Evolutionary conservation across 129 eudicot species (phyloP).

Genomic region (Ambrosia artemisiifolia): DNA sequence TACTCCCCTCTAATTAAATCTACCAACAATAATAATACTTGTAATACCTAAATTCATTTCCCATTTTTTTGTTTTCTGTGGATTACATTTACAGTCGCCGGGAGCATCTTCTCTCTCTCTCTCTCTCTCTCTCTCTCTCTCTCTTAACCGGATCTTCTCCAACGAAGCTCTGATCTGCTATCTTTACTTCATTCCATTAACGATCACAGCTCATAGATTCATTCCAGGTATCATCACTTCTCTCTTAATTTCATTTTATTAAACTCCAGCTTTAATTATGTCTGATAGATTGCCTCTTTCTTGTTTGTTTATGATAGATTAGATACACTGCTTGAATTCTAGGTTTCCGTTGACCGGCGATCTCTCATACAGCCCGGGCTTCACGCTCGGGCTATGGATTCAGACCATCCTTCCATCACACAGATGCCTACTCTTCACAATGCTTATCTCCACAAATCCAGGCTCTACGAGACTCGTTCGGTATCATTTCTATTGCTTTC

Average conservation of each 20-base stretch:
- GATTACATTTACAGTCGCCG: conserved; percentile 31
- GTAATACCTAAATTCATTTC: conserved; percentile 24
- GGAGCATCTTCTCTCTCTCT: conserved; percentile 23
- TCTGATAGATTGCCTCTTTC: not conserved
- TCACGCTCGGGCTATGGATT: conserved; percentile 49
- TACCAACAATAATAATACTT: conserved; percentile 18
- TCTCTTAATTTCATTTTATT: not conserved
- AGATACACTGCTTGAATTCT: conserved; percentile 12
- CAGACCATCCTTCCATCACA: conserved; percentile 32
- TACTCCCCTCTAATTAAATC: conserved; percentile 10
- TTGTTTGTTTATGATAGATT: not conserved
- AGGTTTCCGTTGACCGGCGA: conserved; percentile 39
- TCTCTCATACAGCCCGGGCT: conserved; percentile 39
- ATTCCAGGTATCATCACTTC: conserved; percentile 14
- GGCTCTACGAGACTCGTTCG: conserved; percentile 86
- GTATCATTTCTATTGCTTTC: conserved; percentile 30
- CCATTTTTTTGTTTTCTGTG: conserved; percentile 16
- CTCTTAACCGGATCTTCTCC: conserved; percentile 21
- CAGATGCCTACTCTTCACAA: conserved; percentile 27
- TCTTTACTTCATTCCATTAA: not conserved
- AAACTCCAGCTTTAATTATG: not conserved
- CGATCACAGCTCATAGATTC: conserved; percentile 1
- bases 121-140: conserved; percentile 17
- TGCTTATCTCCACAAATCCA: conserved; percentile 60
- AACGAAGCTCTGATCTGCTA: conserved; percentile 23